Conservation (phyloP, 1,139 yeast species). For the Insectozyma bohioensis region DNA sequence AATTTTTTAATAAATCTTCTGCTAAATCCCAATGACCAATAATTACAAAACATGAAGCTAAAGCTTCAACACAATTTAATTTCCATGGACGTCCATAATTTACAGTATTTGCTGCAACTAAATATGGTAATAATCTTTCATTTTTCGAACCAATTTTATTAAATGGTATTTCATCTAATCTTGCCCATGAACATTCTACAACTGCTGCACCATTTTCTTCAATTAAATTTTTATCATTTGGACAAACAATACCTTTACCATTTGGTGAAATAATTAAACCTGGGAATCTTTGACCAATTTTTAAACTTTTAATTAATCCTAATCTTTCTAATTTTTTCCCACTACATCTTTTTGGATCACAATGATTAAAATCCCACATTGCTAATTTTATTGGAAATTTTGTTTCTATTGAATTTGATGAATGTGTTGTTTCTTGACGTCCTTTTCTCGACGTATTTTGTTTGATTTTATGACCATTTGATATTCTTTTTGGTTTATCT, state of each 20-base stretch:
- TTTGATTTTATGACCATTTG: constrained; percentile 61
- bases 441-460: constrained; percentile 51
- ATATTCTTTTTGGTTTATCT: constrained; percentile 38
- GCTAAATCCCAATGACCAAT: constrained; percentile 95
- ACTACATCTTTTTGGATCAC: constrained; percentile 97
- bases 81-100: constrained; percentile 98
- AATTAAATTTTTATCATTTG: constrained; percentile 76
- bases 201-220: constrained; percentile 89
- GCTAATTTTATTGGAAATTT: constrained; percentile 69
- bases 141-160: constrained; percentile 73
- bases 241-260: constrained; percentile 89
- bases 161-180: constrained; percentile 94
- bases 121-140: constrained; percentile 84
- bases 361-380: constrained; percentile 97
- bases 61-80: constrained; percentile 92
- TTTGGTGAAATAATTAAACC: constrained; percentile 94
- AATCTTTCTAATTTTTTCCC: constrained; percentile 91
- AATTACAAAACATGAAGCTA: constrained; percentile 96
- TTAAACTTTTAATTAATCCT: constrained; percentile 73
- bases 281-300: constrained; percentile 88
- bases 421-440: constrained; percentile 42
- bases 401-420: constrained; percentile 9
- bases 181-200: constrained; percentile 98
- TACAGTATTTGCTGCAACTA: constrained; percentile 96
- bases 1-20: constrained; percentile 64